Percentiles rank a stretch among this genome's conserved stretches.
These are phyloP conservation scores for Phylloporus scabripes DNA, from an alignment of 768 basidiomycete species.

Conservation along the genomic window DNA sequence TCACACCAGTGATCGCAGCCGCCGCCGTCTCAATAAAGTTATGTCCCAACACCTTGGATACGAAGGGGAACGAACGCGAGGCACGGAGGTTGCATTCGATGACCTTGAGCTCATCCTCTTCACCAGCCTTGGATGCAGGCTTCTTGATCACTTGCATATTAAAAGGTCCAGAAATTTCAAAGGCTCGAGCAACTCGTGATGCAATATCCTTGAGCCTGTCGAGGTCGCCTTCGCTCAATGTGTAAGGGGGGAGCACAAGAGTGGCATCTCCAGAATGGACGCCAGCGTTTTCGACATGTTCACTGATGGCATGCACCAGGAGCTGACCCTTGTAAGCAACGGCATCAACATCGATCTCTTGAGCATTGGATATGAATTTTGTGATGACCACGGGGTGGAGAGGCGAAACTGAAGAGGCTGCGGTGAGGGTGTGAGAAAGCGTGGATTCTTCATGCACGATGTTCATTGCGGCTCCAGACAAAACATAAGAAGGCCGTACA, in stretches of 20 bases:
- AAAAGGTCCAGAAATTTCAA: conserved; percentile 96
- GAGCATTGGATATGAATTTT: conserved; percentile 97
- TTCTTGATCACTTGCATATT: conserved; percentile 99
- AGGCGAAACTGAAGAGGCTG: conserved; percentile 93
- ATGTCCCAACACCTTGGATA: conserved; percentile 94
- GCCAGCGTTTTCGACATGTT: conserved; percentile 98
- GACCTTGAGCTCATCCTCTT: conserved; percentile 79
- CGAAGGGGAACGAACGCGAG: conserved; percentile 98
- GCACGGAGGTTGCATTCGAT: conserved; percentile 99
- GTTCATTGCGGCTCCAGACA: conserved; percentile 99
- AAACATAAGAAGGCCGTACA: conserved; percentile 96
- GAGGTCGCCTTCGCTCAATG: conserved; percentile 70
- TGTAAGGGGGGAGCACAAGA: conserved; percentile 91
- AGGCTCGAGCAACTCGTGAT: conserved; percentile 89
- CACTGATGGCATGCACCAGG: conserved; percentile 92
- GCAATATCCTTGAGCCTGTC: conserved; percentile 88
- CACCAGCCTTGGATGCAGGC: conserved; percentile 43
- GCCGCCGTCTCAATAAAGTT: conserved; percentile 97
- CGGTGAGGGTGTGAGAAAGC: conserved; percentile 92
- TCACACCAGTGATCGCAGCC: conserved; percentile 74
- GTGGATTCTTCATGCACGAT: conserved; percentile 90
- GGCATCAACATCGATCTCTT: conserved; percentile 97
- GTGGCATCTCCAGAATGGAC: conserved; percentile 99
- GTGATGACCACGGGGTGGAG: conserved; percentile 97
- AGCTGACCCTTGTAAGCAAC: conserved; percentile 91